phyloP scores from a whole-genome alignment of 2,329 filamentous ascomycete genomes.

The Calycina herbarum region DNA sequence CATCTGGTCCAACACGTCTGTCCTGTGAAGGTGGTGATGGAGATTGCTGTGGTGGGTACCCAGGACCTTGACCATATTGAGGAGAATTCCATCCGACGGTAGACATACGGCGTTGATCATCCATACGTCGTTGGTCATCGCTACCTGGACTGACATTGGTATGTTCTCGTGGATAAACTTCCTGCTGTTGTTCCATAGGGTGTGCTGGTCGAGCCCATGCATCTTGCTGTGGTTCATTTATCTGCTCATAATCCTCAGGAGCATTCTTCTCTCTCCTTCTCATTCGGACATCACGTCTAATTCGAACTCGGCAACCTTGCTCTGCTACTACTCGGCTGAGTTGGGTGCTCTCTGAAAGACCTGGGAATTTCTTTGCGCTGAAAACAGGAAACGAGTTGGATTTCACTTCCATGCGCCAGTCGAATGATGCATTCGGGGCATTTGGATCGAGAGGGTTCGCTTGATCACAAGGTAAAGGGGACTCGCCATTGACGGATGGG shows the following conservation, averaged over 20 bases:
- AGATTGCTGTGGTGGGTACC: background rate
- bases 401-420: conserved; percentile 87
- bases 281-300: conserved; percentile 91
- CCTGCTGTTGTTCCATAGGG: conserved; percentile 28
- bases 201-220: conserved; percentile 49
- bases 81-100: conserved; percentile 41
- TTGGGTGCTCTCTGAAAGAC: conserved; percentile 82
- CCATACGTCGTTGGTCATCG: conserved; percentile 15
- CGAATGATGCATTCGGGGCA: conserved; percentile 58
- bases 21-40: background rate
- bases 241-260: conserved; percentile 47
- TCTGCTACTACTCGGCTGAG: conserved; percentile 91
- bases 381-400: conserved; percentile 84
- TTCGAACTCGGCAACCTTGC: conserved; percentile 94
- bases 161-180: conserved; percentile 12
- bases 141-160: conserved; percentile 25
- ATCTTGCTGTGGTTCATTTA: conserved; percentile 52
- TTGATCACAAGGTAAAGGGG: conserved; percentile 41
- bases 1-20: conserved; percentile 30
- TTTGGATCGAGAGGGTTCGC: conserved; percentile 39
- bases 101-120: conserved; percentile 46
- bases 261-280: conserved; percentile 76
- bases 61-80: background rate
- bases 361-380: conserved; percentile 98
- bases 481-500: conserved; percentile 75